phyloP scores from a whole-genome alignment of 2,329 filamentous ascomycete genomes.

The Aspergillus sp. region DNA sequence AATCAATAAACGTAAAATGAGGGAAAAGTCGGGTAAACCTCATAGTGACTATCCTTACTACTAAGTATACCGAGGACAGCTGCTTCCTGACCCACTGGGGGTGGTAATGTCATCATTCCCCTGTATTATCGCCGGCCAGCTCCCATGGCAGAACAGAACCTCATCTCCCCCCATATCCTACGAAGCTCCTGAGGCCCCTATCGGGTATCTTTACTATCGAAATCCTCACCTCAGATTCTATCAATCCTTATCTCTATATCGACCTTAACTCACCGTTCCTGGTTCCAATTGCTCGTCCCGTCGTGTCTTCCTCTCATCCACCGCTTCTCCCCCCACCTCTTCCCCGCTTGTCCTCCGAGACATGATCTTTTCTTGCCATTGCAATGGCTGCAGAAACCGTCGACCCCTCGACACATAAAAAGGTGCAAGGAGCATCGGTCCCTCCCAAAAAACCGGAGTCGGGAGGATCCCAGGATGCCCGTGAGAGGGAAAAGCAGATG shows the following conservation, averaged over 20 bases:
- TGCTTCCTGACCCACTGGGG: background rate
- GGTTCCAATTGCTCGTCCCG: slow-evolving; percentile 10
- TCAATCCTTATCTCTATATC: too few relatives aligned
- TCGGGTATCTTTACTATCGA: too few relatives aligned
- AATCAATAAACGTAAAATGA: too few relatives aligned
- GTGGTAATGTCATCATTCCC: too few relatives aligned
- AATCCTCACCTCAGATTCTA: too few relatives aligned
- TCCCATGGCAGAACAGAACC: background rate
- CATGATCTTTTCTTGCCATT: slow-evolving; percentile 25
- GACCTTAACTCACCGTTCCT: too few relatives aligned
- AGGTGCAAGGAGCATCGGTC: slow-evolving; percentile 17
- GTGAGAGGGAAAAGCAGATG: slow-evolving; percentile 25
- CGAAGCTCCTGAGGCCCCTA: too few relatives aligned
- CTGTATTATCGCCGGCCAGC: too few relatives aligned
- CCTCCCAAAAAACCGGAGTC: slow-evolving; percentile 10
- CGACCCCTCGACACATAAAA: slow-evolving; percentile 27
- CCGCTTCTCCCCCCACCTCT: slow-evolving; percentile 1
- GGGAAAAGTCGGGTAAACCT: too few relatives aligned
- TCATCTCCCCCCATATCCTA: background rate
- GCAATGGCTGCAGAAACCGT: slow-evolving; percentile 36
- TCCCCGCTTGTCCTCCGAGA: slow-evolving; percentile 17
- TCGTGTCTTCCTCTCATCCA: slow-evolving; percentile 7
- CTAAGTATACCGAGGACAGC: too few relatives aligned
- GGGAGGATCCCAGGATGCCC: slow-evolving; percentile 15
- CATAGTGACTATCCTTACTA: too few relatives aligned